Percentiles rank a stretch among this genome's conserved stretches.
Evolutionary conservation across 306 rosid genomes (phyloP).

Genomic region (Acmispon strigosus): DNA sequence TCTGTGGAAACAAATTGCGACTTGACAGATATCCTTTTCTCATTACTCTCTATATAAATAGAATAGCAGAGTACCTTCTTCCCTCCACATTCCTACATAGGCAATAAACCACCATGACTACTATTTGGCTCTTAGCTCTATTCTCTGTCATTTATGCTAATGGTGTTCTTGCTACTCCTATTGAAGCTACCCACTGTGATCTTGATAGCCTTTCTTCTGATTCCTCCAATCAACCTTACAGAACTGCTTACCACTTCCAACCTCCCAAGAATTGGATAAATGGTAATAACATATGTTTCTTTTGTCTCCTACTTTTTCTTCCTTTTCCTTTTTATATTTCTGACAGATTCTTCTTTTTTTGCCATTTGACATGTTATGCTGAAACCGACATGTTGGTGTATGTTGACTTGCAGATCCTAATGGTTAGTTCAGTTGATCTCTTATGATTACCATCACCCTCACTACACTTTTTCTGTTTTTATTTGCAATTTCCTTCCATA

Average conservation of each 20-base stretch:
- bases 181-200: conserved; percentile 52
- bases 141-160: conserved; percentile 16
- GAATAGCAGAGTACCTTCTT: not conserved
- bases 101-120: conserved; percentile 12
- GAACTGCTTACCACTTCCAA: conserved; percentile 88
- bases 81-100: conserved; percentile 9
- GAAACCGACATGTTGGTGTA: not conserved
- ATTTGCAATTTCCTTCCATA: not conserved
- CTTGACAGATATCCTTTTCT: too few relatives aligned
- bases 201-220: conserved; percentile 27
- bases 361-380: conserved; percentile 23
- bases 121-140: conserved; percentile 27
- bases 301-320: not conserved
- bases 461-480: not conserved
- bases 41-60: conserved; percentile 14
- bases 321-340: conserved; percentile 13
- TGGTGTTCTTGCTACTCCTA: conserved; percentile 27
- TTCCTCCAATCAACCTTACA: conserved; percentile 52
- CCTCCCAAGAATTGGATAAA: conserved; percentile 92
- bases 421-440: conserved; percentile 52
- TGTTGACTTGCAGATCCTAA: conserved; percentile 63
- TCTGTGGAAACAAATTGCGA: not conserved
- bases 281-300: conserved; percentile 30
- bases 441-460: not conserved
- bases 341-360: conserved; percentile 29